Conservation (phyloP, 768 basidiomycete species). For the Kwoniella pini region DNA sequence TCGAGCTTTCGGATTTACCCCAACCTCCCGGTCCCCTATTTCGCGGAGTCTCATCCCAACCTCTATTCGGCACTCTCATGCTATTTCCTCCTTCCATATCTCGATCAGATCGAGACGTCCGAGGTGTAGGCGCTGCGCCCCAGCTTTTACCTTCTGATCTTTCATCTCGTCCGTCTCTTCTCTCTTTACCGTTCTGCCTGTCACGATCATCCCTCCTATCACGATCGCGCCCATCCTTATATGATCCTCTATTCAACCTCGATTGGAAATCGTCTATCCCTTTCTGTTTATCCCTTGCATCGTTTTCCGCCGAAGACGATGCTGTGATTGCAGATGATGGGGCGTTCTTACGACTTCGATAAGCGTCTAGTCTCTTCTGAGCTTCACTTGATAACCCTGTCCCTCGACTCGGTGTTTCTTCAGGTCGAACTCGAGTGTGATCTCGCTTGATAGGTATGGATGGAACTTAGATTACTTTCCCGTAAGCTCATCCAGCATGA, state of each 20-base stretch:
- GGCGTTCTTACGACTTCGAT: constrained; percentile 69
- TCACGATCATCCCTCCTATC: constrained; percentile 54
- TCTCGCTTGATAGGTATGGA: constrained; percentile 64
- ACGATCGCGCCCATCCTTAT: constrained; percentile 47
- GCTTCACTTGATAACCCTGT: constrained; percentile 81
- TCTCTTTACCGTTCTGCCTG: constrained; percentile 62
- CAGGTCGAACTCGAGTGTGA: constrained; percentile 72
- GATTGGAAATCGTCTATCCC: constrained; percentile 92
- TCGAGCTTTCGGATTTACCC: constrained; percentile 62
- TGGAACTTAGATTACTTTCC: constrained; percentile 64
- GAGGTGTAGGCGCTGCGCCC: constrained; percentile 52
- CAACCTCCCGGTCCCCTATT: constrained; percentile 66
- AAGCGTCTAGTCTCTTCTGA: constrained; percentile 71
- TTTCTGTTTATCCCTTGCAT: constrained; percentile 49
- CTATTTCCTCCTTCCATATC: constrained; percentile 60
- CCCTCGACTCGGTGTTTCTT: constrained; percentile 91
- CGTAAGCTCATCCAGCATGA: neutral
- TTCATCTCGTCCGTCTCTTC: constrained; percentile 48
- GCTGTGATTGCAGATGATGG: constrained; percentile 53
- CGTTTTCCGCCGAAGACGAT: constrained; percentile 19
- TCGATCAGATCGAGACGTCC: constrained; percentile 33
- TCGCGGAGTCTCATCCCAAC: constrained; percentile 91
- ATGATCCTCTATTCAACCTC: constrained; percentile 76
- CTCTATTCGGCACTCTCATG: constrained; percentile 84
- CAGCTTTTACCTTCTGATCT: constrained; percentile 37